A percentile compares a stretch with the other conserved stretches of the same genome.
phyloP scores from a whole-genome alignment of 140 eudicot species.

The Oenanthe javanica region DNA sequence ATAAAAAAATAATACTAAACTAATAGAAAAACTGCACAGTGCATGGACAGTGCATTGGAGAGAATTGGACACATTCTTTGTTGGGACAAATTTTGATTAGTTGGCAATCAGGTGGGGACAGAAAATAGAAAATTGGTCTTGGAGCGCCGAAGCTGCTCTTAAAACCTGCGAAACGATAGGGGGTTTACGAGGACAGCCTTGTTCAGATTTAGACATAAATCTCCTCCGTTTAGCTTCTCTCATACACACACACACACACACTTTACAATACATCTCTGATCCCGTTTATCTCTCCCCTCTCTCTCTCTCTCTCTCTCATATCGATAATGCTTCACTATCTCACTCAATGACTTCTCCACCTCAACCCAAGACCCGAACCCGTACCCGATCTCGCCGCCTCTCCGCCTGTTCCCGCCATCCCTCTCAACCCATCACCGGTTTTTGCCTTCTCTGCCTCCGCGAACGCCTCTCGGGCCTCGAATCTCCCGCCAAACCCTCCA shows the following conservation, averaged over 20 bases:
- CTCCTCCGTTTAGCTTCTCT: slow-evolving; percentile 7
- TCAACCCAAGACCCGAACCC: slow-evolving; percentile 37
- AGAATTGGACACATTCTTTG: too few relatives aligned
- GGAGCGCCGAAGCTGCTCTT: too few relatives aligned
- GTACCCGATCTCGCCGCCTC: slow-evolving; percentile 46
- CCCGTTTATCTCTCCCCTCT: slow-evolving; percentile 1
- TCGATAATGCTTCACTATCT: slow-evolving; percentile 2
- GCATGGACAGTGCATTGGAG: too few relatives aligned
- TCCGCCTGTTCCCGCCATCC: slow-evolving; percentile 90
- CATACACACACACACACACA: too few relatives aligned
- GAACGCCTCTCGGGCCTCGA: slow-evolving; percentile 79
- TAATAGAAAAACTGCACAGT: too few relatives aligned
- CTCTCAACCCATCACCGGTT: slow-evolving; percentile 55
- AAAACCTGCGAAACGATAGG: not conserved
- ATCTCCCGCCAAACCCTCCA: slow-evolving; percentile 24
- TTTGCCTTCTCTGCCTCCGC: slow-evolving; percentile 77
- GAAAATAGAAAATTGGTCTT: too few relatives aligned
- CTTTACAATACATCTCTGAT: not conserved
- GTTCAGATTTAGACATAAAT: not conserved
- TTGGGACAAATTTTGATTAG: too few relatives aligned
- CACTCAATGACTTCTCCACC: slow-evolving; percentile 27
- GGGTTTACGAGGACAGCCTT: not conserved
- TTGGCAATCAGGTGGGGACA: too few relatives aligned
- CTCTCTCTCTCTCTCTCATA: not conserved
- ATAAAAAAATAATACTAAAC: too few relatives aligned